Percentiles rank a stretch among this genome's conserved stretches.
phyloP scores from a whole-genome alignment of 306 rosid genomes.

The Malus orientalis region DNA sequence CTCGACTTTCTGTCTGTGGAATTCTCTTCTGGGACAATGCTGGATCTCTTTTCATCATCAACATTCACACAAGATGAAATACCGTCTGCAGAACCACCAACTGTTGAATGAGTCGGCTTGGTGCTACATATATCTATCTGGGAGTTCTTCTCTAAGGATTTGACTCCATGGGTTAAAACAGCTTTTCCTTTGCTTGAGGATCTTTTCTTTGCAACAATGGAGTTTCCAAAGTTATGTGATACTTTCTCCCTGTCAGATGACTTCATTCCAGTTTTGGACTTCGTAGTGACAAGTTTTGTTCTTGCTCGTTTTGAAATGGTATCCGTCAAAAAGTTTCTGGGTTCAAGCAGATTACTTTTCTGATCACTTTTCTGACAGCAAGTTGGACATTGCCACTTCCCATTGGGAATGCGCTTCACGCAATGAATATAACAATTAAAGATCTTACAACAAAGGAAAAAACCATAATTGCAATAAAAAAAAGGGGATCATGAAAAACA shows the following conservation, averaged over 20 bases:
- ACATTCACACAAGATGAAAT: constrained; percentile 44
- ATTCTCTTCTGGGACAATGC: constrained; percentile 30
- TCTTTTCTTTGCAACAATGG: constrained; percentile 73
- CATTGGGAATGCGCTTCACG: constrained; percentile 82
- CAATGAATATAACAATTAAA: constrained; percentile 19
- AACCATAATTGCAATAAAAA: background rate
- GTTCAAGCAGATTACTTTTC: constrained; percentile 49
- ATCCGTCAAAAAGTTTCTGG: constrained; percentile 46
- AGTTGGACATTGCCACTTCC: constrained; percentile 93
- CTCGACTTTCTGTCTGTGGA: constrained; percentile 33
- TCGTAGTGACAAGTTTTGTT: constrained; percentile 51
- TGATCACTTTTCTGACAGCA: constrained; percentile 69
- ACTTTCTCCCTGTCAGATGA: constrained; percentile 55
- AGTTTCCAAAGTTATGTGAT: constrained; percentile 69
- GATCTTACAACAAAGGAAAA: constrained; percentile 7
- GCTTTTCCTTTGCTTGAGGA: constrained; percentile 77
- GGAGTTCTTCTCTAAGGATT: constrained; percentile 40
- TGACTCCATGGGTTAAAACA: constrained; percentile 38
- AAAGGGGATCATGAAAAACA: constrained; percentile 1
- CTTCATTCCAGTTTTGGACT: constrained; percentile 53
- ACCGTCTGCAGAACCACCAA: constrained; percentile 40
- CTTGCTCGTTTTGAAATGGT: constrained; percentile 88
- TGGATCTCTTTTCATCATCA: constrained; percentile 40
- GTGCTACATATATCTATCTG: constrained; percentile 36
- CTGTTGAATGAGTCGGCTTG: constrained; percentile 42